Evolutionary conservation across 345 rosid species (phyloP).

Genomic region (Ceriops tagal): DNA sequence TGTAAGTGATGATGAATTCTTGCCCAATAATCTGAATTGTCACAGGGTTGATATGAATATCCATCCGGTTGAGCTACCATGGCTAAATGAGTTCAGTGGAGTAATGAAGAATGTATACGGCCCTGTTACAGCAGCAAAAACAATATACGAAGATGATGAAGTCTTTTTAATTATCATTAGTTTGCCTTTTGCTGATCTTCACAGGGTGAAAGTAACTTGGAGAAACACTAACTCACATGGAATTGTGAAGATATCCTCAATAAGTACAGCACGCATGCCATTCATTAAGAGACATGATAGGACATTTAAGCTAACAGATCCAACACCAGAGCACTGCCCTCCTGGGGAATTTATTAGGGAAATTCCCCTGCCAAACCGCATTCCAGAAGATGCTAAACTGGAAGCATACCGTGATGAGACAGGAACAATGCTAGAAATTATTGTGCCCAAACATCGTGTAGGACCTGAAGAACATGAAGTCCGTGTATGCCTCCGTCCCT

Average conservation of each 20-base stretch:
- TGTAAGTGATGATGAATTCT: constrained; percentile 54
- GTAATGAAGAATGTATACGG: constrained; percentile 74
- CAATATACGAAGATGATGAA: constrained; percentile 73
- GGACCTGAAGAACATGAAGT: constrained; percentile 97
- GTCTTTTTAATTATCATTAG: constrained; percentile 68
- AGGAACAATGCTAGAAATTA: constrained; percentile 68
- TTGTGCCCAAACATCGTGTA: constrained; percentile 67
- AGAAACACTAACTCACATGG: constrained; percentile 66
- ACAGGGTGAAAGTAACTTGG: constrained; percentile 85
- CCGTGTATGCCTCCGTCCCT: constrained; percentile 72
- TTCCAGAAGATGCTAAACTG: constrained; percentile 81
- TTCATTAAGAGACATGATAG: constrained; percentile 70
- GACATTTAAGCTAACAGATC: constrained; percentile 88
- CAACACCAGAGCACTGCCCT: constrained; percentile 89
- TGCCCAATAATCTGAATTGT: constrained; percentile 43
- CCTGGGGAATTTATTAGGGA: constrained; percentile 81
- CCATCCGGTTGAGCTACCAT: constrained; percentile 64
- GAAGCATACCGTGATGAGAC: constrained; percentile 75
- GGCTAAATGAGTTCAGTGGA: constrained; percentile 80
- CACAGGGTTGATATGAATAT: constrained; percentile 55
- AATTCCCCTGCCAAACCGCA: constrained; percentile 67
- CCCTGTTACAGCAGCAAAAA: constrained; percentile 82
- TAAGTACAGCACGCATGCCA: constrained; percentile 71
- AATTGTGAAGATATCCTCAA: constrained; percentile 76
- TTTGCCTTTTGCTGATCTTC: constrained; percentile 77